phyloP scores from a whole-genome alignment of 2,329 filamentous ascomycete species.

The Samsoniella hepiali region DNA sequence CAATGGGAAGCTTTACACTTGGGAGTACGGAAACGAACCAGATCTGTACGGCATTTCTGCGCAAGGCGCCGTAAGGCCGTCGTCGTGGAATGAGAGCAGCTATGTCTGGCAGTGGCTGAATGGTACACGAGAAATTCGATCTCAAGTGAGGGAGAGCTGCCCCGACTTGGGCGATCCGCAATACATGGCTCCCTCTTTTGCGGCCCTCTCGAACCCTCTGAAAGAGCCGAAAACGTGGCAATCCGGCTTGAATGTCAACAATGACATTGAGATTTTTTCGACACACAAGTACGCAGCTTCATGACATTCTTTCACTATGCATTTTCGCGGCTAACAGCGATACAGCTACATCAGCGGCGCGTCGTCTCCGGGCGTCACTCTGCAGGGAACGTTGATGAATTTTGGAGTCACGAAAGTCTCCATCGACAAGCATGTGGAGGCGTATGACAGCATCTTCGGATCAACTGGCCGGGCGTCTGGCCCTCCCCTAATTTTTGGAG shows the following conservation, averaged over 20 bases:
- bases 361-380: slow-evolving; percentile 56
- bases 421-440: slow-evolving; percentile 46
- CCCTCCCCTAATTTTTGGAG: slow-evolving; percentile 56
- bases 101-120: slow-evolving; percentile 59
- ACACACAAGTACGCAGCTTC: not conserved
- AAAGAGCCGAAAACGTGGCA: slow-evolving; percentile 49
- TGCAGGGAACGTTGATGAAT: slow-evolving; percentile 62
- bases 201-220: slow-evolving; percentile 48
- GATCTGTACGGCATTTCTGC: slow-evolving; percentile 54
- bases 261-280: slow-evolving; percentile 44
- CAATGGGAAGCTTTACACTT: slow-evolving; percentile 49
- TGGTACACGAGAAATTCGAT: slow-evolving; percentile 48
- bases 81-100: slow-evolving; percentile 49
- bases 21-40: slow-evolving; percentile 52
- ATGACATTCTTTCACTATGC: not conserved
- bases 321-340: slow-evolving; percentile 8
- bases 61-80: slow-evolving; percentile 50
- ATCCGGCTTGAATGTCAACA: slow-evolving; percentile 49
- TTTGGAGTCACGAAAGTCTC: slow-evolving; percentile 51
- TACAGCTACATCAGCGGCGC: slow-evolving; percentile 60
- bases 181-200: slow-evolving; percentile 56
- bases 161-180: slow-evolving; percentile 43
- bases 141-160: slow-evolving; percentile 45
- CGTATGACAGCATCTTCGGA: slow-evolving; percentile 41
- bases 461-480: slow-evolving; percentile 1